Base-by-base conservation (phyloP, 257 asterid genomes). In the Fraxinus americana region DNA sequence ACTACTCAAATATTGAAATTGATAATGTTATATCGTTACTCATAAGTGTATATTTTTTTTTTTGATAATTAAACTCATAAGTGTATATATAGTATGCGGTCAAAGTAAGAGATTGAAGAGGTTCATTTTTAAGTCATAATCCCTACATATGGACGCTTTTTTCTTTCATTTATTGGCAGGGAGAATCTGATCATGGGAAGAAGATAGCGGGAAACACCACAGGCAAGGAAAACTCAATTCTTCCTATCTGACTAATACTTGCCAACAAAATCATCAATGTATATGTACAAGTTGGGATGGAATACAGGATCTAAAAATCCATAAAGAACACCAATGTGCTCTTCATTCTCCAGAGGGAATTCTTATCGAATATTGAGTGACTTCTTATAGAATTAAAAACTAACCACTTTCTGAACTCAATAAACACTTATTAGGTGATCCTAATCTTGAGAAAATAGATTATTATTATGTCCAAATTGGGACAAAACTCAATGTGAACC, bases 241-340 rank as follows among this genome's bases (percentile, higher is more conserved):
- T 27, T 45, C 30, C 52, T n/a, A 45, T 35, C 17, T 36, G 41
- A 34, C 25, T 36, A 59, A 73, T 21, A 19, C 59, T 13, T 70
- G 63, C 61, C 5, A 57, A 52, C 7, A 21, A 70, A 77, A 12
- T 43, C 11, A 70, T 9, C 43, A 4, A 77, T 5, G 17, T 4
- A 52, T 36, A 25, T 4, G 38, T 14, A 11, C n/a, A 17, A 48
- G 23, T 48, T 36, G 75, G 43, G 66, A 11, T 19, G 57, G 48
- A 27, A 59, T 78, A 68, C 67, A 59, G 63, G 77, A 63, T 39
- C 73, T 36, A 54, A 52, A 14, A 45, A 63, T 75, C 13, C 19
- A 59, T 59, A 17, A 73, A 52, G 48, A 68, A 76, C 67, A 11
- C 32, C 27, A 39, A 70, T 12, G 8, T 4, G 38, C 25, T 71